Percentiles rank a stretch among this genome's conserved stretches.
Conservation (phyloP, 306 rosid genomes). For the Begonia masoniana region DNA sequence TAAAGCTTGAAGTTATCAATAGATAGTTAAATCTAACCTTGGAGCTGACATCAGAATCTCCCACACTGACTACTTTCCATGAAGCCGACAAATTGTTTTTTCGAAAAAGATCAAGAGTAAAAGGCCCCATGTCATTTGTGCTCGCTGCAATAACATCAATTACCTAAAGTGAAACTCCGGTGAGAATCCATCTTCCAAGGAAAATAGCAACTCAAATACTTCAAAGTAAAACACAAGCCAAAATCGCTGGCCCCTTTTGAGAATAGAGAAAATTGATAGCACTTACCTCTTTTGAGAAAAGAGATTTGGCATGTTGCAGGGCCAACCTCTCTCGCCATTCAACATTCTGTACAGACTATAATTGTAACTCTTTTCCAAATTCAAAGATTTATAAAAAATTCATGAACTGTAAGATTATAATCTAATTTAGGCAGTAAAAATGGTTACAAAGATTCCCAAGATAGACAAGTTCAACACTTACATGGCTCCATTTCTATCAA, state of each 20-base stretch:
- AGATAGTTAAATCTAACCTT: conserved; percentile 37
- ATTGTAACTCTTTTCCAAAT: not conserved
- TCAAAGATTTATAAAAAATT: no score
- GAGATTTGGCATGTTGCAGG: conserved; percentile 52
- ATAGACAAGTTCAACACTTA: no score
- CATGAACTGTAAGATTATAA: no score
- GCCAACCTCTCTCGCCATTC: conserved; percentile 64
- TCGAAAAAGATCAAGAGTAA: conserved; percentile 65
- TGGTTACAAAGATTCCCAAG: no score
- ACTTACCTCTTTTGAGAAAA: conserved; percentile 74
- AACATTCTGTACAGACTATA: conserved; percentile 23
- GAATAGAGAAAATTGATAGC: not conserved
- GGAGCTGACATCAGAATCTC: conserved; percentile 17
- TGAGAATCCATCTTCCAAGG: conserved; percentile 16
- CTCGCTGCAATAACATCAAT: conserved; percentile 63
- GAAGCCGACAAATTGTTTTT: conserved; percentile 70
- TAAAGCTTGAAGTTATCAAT: no score
- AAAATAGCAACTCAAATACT: not conserved
- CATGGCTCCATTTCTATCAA: no score
- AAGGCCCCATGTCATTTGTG: conserved; percentile 72
- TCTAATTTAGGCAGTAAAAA: no score
- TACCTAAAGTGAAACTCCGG: conserved; percentile 39
- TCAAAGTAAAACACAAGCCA: not conserved
- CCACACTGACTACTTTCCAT: conserved; percentile 48
- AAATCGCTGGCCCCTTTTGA: no score